phyloP scores from a whole-genome alignment of 768 basidiomycete species.

The Paxillus ammoniavirescens region DNA sequence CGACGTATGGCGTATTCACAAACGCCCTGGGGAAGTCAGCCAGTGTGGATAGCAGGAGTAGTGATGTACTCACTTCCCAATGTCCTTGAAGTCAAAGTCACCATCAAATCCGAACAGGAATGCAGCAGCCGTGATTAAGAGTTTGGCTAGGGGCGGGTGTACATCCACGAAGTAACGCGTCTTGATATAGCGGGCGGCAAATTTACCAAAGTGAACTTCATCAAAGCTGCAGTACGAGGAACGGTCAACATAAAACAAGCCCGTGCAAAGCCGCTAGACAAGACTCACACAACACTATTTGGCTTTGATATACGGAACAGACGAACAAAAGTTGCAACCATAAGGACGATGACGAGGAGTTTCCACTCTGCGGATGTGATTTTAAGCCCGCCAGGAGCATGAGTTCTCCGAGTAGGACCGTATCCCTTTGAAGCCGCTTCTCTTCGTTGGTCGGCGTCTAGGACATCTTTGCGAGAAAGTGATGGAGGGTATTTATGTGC shows the following conservation, averaged over 20 bases:
- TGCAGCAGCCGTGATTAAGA: slow-evolving; percentile 89
- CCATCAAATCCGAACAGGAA: slow-evolving; percentile 89
- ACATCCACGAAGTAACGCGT: slow-evolving; percentile 92
- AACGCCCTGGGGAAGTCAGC: slow-evolving; percentile 56
- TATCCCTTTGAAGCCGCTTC: slow-evolving; percentile 69
- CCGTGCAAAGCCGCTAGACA: neutral
- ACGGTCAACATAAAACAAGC: neutral
- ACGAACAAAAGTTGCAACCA: slow-evolving; percentile 79
- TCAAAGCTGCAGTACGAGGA: slow-evolving; percentile 66
- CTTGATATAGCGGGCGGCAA: slow-evolving; percentile 92
- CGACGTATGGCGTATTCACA: slow-evolving; percentile 88
- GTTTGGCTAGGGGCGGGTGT: slow-evolving; percentile 94
- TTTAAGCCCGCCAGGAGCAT: slow-evolving; percentile 59
- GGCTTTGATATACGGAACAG: slow-evolving; percentile 85
- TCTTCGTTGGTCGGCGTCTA: slow-evolving; percentile 74
- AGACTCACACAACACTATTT: slow-evolving; percentile 85
- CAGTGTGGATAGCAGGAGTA: neutral
- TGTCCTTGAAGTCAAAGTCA: slow-evolving; percentile 95
- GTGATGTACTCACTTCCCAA: slow-evolving; percentile 73
- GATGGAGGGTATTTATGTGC: slow-evolving; percentile 60
- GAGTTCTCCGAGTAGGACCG: slow-evolving; percentile 46
- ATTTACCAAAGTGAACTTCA: slow-evolving; percentile 98
- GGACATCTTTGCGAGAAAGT: slow-evolving; percentile 49
- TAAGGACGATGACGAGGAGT: slow-evolving; percentile 59
- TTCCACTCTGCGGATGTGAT: slow-evolving; percentile 76